These are phyloP conservation scores for Closterium sp. DNA, from an alignment of 139 green algal species.

Conservation along the genomic window DNA sequence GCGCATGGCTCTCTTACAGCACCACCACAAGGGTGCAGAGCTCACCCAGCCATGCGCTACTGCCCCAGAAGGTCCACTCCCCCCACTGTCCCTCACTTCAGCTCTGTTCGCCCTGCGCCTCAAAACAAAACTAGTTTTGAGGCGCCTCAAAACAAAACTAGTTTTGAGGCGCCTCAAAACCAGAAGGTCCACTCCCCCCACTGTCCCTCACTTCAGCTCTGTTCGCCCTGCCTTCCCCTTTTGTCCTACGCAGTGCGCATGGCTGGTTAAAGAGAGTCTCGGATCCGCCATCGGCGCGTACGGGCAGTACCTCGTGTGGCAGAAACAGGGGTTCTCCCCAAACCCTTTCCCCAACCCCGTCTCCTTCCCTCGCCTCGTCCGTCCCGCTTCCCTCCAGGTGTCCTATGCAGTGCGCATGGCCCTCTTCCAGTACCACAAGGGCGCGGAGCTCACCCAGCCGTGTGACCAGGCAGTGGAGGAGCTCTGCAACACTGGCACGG, in stretches of 20 bases:
- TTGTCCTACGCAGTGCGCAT: neutral
- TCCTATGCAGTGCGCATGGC: constrained; percentile 76
- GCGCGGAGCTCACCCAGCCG: constrained; percentile 59
- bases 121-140: too few relatives aligned
- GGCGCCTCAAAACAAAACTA: too few relatives aligned
- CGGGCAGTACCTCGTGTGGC: constrained; percentile 65
- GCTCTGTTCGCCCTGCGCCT: too few relatives aligned
- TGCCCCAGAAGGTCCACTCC: too few relatives aligned
- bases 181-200: too few relatives aligned
- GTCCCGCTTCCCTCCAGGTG: constrained; percentile 68
- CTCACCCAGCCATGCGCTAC: constrained; percentile 73
- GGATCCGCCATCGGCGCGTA: constrained; percentile 55
- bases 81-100: too few relatives aligned
- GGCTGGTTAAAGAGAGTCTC: constrained; percentile 53
- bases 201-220: too few relatives aligned
- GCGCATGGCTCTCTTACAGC: constrained; percentile 81
- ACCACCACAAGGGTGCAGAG: constrained; percentile 52
- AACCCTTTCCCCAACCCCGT: neutral
- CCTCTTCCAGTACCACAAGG: constrained; percentile 73
- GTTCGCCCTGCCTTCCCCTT: too few relatives aligned
- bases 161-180: too few relatives aligned
- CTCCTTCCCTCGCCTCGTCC: too few relatives aligned
- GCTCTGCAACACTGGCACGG: constrained; percentile 53
- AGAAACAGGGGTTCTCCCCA: too few relatives aligned
- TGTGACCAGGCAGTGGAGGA: constrained; percentile 70